Conservation (phyloP, 2,329 filamentous ascomycete genomes). For the Aspergillus quadricinctus region DNA sequence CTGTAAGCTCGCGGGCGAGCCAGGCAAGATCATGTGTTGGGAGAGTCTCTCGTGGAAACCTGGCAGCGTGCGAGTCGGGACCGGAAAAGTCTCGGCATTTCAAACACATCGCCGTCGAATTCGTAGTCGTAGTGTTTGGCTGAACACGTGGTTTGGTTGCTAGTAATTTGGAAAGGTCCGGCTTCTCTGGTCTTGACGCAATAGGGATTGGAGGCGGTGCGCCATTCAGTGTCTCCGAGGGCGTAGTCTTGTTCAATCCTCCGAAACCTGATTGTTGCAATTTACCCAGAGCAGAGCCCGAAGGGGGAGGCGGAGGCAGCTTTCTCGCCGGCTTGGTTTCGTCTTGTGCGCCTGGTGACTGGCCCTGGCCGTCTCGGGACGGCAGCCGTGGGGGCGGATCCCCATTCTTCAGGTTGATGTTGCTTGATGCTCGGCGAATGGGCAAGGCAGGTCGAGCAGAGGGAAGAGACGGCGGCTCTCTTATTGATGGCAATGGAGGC, state of each 20-base stretch:
- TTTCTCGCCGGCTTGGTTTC: constrained; percentile 23
- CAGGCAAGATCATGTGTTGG: constrained; percentile 66
- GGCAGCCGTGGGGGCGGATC: constrained; percentile 22
- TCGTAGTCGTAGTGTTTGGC: constrained; percentile 13
- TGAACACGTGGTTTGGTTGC: constrained; percentile 46
- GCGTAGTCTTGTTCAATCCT: constrained; percentile 38
- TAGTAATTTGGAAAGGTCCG: constrained; percentile 55
- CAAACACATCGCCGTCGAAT: constrained; percentile 54
- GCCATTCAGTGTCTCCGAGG: constrained; percentile 13
- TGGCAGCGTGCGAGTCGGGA: constrained; percentile 72
- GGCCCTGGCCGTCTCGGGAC: constrained; percentile 14
- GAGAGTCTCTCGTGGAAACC: constrained; percentile 68
- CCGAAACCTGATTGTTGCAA: constrained; percentile 46
- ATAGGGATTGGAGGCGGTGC: constrained; percentile 50
- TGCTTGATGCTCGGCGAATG: constrained; percentile 16
- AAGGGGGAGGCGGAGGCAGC: constrained; percentile 31
- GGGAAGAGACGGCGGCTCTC: neutral
- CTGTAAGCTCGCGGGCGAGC: constrained; percentile 73
- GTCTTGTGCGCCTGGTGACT: constrained; percentile 10
- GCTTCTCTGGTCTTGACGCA: constrained; percentile 54
- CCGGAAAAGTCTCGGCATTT: constrained; percentile 82
- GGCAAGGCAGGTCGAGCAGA: constrained; percentile 16
- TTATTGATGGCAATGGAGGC: constrained; percentile 1
- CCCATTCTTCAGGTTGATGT: constrained; percentile 8
- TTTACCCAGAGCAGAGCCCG: constrained; percentile 32